Percentiles rank a stretch among this genome's conserved stretches.
These are phyloP conservation scores for Onygena corvina DNA, from an alignment of 2,329 filamentous ascomycete genomes.

Conservation along the genomic window DNA sequence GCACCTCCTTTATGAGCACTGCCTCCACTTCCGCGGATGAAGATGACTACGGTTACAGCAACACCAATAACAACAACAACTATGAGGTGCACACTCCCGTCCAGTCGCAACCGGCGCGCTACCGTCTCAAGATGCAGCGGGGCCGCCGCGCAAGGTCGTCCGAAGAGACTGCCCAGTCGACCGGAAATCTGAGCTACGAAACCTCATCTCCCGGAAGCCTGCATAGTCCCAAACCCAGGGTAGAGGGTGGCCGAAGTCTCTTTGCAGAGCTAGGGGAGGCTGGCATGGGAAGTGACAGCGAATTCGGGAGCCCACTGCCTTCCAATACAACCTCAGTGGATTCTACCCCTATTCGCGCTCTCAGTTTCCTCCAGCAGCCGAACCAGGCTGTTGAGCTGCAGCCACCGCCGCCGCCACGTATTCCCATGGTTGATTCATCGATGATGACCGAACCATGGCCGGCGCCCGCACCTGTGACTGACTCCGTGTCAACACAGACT, in stretches of 20 bases:
- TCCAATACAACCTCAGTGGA: constrained; percentile 25
- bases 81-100: constrained; percentile 53
- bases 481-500: constrained; percentile 19
- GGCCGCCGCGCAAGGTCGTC: constrained; percentile 47
- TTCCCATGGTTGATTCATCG: constrained; percentile 47
- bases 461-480: constrained; percentile 29
- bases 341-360: constrained; percentile 29
- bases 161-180: constrained; percentile 32
- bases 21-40: constrained; percentile 78
- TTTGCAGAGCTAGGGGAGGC: constrained; percentile 83
- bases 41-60: constrained; percentile 51
- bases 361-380: not conserved
- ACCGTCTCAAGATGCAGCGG: constrained; percentile 60
- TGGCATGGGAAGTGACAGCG: constrained; percentile 59
- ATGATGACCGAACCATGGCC: constrained; percentile 48
- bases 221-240: constrained; percentile 33
- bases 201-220: constrained; percentile 45
- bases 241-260: constrained; percentile 59
- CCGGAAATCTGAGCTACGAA: constrained; percentile 31
- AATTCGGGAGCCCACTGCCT: constrained; percentile 35
- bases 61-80: too few species aligned
- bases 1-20: constrained; percentile 68
- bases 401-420: constrained; percentile 19
- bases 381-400: constrained; percentile 1
- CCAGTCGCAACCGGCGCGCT: constrained; percentile 52